Evolutionary conservation across 768 basidiomycete genomes (phyloP), one percentile per base, ranked within the genome.

Genomic region (Suillus placidus): DNA sequence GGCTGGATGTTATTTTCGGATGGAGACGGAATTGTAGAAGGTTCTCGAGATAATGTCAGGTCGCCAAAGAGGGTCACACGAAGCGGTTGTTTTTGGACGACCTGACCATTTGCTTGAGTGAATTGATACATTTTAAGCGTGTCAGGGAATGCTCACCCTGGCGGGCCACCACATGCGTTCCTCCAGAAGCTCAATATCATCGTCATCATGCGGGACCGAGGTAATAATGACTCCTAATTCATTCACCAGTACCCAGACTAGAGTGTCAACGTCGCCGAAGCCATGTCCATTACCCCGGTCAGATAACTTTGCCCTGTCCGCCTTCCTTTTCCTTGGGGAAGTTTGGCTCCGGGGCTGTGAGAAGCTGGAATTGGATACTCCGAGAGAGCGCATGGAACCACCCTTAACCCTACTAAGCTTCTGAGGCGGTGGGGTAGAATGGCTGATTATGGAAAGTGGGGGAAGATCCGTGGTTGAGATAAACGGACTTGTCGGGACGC

Each of bases 141-240:
- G 66, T 64, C 66, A 51, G 56, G 63, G 30, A 55, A 32, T 32
- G 76, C 80, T 68, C 70, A 91, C 91, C 80, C 83, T 82, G 35
- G 82, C 88, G 26, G 91, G 91, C 91, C 91, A 92, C 91, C 91
- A 92, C 45, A 86, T 74, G 64, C 73, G 68, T 37, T 61, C 56
- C 6, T 69, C 67, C 8, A 66, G 56, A 4, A 18, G 64, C 13
- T 70, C 67, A 43, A 67, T 65, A 18, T 77, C 76, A 14, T 66
- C 74, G 3, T 71, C 72, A 37, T 71, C 72, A 42, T 73, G 70
- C 26, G 71, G 57, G 26, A 75, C 68, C 26, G 71, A 70, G 23
- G 34, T 30, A 9, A 74, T 77, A 18, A 83, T 72, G 13, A 72
- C 66, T 18, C 80, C 81, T 6, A 68, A 71, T 20, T 77, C 75